Evolutionary conservation across 2,329 filamentous ascomycete species (phyloP), one percentile per base, ranked within the genome.

Genomic region (Basipetospora sp.): DNA sequence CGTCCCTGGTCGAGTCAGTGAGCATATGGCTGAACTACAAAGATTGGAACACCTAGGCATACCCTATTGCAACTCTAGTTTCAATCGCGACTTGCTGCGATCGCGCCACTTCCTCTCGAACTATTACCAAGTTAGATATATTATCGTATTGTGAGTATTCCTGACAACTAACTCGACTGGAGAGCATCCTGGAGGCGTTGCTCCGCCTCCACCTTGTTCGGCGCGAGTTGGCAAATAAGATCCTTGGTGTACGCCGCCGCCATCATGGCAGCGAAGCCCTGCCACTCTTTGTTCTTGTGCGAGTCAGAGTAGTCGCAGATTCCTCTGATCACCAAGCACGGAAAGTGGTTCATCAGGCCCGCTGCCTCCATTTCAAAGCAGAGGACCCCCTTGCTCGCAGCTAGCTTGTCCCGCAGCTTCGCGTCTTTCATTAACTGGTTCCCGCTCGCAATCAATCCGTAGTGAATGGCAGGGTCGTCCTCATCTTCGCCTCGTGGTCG

Each of bases 251-350:
- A 56, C 15, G 47, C 52, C 5, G 53, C 53, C 8, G 53, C 52
- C 14, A 44, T 41, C 31, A 51, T 49, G 3, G 53, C 47, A 5
- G 53, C 48, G 44, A 50, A 56, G 4, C 45, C 41, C 31, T 54
- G 53, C 53, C 51, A 57, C 1, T 37, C 20, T 6, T 53, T 46
- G 22, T 52, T 51, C 31, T 55, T 56, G 30, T 55, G 52, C 1
- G 50, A 48, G 32, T 58, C 55, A 1, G 53, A 47, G 25, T 59
- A 59, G 44, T 59, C 53, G 37, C 50, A 57, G 31, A 59, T 55
- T 1, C 55, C 55, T 5, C 53, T 47, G 29, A 59, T 50, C 5
- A 55, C 50, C 2, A 57, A 39, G 19, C 53, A 57, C 1, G 49
- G 51, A 28, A 51, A 48, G 16, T 47, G 31, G 15, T 50, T 46